phyloP scores from a whole-genome alignment of 306 rosid genomes.

The Malus fusca region DNA sequence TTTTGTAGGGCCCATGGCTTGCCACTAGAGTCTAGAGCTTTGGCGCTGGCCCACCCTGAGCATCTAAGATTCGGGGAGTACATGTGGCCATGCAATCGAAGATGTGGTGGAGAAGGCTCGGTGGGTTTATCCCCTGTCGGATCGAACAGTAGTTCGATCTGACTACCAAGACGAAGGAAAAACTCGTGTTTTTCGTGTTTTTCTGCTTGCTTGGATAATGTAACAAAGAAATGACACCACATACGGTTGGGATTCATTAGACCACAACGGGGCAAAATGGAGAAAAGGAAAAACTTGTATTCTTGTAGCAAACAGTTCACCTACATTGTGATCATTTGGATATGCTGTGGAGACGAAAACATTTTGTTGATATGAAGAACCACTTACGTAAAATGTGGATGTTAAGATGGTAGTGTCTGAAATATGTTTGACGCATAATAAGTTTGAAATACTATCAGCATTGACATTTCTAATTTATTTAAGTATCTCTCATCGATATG shows the following conservation, averaged over 20 bases:
- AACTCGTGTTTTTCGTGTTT: not conserved
- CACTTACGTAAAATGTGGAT: too few relatives aligned
- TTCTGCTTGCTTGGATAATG: not conserved
- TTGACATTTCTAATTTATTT: too few relatives aligned
- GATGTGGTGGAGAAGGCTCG: constrained; percentile 7
- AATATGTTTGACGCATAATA: not conserved
- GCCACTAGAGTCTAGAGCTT: not conserved
- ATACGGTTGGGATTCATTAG: not conserved
- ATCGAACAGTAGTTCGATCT: not conserved
- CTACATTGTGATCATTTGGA: not conserved
- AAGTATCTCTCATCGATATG: too few relatives aligned
- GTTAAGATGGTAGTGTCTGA: too few relatives aligned
- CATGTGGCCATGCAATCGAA: not conserved
- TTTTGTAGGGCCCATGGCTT: not conserved
- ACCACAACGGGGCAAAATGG: not conserved
- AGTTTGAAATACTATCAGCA: accelerated
- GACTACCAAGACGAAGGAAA: not conserved
- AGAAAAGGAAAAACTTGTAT: not conserved
- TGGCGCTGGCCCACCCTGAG: not conserved
- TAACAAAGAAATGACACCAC: not conserved
- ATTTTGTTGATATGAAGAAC: too few relatives aligned
- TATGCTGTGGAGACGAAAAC: too few relatives aligned
- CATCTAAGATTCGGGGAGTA: not conserved
- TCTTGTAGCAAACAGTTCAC: not conserved
- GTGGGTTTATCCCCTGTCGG: not conserved